These are phyloP conservation scores for Phenoliferia sp. DNA, from an alignment of 1,284 basidiomycete genomes.

Conservation along the genomic window DNA sequence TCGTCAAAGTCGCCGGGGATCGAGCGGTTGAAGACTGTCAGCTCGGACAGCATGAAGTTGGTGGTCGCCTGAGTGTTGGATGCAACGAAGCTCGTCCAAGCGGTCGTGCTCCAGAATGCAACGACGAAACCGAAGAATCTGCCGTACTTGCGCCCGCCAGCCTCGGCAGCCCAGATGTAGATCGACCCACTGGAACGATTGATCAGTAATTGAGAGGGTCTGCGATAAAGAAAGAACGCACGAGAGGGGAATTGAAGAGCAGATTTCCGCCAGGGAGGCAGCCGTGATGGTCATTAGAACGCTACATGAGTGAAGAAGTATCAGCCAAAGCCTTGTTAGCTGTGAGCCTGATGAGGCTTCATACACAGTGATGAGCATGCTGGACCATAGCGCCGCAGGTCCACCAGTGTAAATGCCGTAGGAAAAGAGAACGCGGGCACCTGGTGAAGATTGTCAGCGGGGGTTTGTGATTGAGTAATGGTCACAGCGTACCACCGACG, in stretches of 20 bases:
- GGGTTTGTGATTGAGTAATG: neutral
- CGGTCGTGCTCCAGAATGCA: slow-evolving; percentile 48
- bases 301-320: too few relatives aligned
- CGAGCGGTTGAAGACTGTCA: slow-evolving; percentile 68
- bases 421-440: slow-evolving; percentile 60
- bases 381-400: slow-evolving; percentile 77
- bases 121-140: slow-evolving; percentile 75
- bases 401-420: slow-evolving; percentile 75
- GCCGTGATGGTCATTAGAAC: slow-evolving; percentile 80
- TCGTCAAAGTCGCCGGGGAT: slow-evolving; percentile 69
- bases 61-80: slow-evolving; percentile 77
- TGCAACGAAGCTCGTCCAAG: slow-evolving; percentile 84
- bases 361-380: slow-evolving; percentile 70
- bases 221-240: slow-evolving; percentile 36
- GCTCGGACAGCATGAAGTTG: slow-evolving; percentile 67
- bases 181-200: slow-evolving; percentile 58
- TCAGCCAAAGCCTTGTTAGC: too few relatives aligned
- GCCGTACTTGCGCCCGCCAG: slow-evolving; percentile 73
- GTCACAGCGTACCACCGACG: slow-evolving; percentile 9
- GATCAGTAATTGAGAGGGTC: slow-evolving; percentile 57
- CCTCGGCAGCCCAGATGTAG: slow-evolving; percentile 85
- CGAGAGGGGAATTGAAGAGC: slow-evolving; percentile 33
- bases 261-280: slow-evolving; percentile 65
- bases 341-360: too few relatives aligned
- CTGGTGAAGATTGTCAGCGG: neutral